Percentiles rank a stretch among this genome's conserved stretches.
These are phyloP conservation scores for Penicillium chermesinum DNA, from an alignment of 495 filamentous ascomycete genomes.

Conservation along the genomic window DNA sequence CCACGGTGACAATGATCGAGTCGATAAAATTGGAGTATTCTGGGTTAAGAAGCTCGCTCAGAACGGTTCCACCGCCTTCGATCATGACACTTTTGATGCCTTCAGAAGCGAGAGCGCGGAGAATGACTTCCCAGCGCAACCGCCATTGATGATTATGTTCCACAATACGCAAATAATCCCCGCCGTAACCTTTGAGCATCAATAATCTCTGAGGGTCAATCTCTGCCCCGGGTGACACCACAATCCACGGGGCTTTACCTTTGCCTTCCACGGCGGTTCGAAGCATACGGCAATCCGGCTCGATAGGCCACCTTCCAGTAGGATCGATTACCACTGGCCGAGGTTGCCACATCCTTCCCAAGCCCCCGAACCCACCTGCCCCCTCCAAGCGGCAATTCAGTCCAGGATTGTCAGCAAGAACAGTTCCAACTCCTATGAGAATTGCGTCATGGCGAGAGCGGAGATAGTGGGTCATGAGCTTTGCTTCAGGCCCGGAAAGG, in stretches of 20 bases:
- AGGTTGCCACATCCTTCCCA: constrained; percentile 59
- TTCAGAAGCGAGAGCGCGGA: constrained; percentile 50
- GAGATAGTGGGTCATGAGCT: constrained; percentile 88
- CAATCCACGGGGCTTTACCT: constrained; percentile 67
- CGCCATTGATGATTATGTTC: constrained; percentile 47
- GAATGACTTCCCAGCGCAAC: constrained; percentile 58
- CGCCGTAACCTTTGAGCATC: constrained; percentile 46
- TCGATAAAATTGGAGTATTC: constrained; percentile 60
- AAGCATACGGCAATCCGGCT: constrained; percentile 55
- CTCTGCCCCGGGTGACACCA: constrained; percentile 50
- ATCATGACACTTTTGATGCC: constrained; percentile 79
- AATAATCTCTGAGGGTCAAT: constrained; percentile 41
- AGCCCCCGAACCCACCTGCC: constrained; percentile 47
- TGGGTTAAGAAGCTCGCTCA: constrained; percentile 64
- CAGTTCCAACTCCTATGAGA: constrained; percentile 77
- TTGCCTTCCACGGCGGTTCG: constrained; percentile 57
- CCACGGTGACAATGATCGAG: constrained; percentile 76
- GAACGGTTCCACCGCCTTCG: constrained; percentile 75
- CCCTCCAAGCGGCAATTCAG: constrained; percentile 71
- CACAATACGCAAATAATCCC: constrained; percentile 44
- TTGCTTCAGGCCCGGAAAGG: constrained; percentile 75
- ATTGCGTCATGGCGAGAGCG: constrained; percentile 80
- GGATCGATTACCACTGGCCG: constrained; percentile 78
- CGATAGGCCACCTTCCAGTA: constrained; percentile 58
- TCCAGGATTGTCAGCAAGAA: constrained; percentile 75